These are phyloP conservation scores for Puccinia triticina DNA, from an alignment of 1,284 basidiomycete species.

Conservation along the genomic window DNA sequence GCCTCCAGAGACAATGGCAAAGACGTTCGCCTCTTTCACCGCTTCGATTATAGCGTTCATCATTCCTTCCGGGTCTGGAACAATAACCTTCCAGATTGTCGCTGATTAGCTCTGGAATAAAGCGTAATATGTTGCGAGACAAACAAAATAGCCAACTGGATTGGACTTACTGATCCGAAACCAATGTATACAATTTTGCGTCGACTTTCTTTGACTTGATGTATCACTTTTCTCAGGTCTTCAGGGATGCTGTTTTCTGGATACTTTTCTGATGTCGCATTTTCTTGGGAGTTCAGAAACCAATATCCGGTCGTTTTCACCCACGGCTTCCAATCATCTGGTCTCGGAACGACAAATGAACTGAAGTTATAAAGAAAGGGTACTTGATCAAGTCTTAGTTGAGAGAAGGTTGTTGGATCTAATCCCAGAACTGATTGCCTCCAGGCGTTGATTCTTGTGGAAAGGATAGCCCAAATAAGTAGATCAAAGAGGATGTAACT, in stretches of 20 bases:
- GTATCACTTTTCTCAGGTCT: slow-evolving; percentile 79
- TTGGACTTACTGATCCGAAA: slow-evolving; percentile 72
- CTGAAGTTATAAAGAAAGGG: slow-evolving; percentile 98
- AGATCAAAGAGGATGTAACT: slow-evolving; percentile 95
- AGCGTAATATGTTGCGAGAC: neutral
- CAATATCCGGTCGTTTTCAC: slow-evolving; percentile 94
- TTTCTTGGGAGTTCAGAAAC: slow-evolving; percentile 89
- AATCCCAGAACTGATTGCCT: slow-evolving; percentile 76
- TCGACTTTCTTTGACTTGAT: slow-evolving; percentile 70
- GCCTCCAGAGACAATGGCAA: slow-evolving; percentile 89
- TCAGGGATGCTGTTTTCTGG: slow-evolving; percentile 84
- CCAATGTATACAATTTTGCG: slow-evolving; percentile 97
- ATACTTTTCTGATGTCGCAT: slow-evolving; percentile 64
- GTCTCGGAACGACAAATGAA: slow-evolving; percentile 71
- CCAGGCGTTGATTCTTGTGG: slow-evolving; percentile 94
- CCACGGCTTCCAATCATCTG: slow-evolving; percentile 97
- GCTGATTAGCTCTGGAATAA: neutral
- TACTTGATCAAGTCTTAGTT: slow-evolving; percentile 91
- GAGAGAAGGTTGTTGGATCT: slow-evolving; percentile 79
- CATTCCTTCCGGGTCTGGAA: slow-evolving; percentile 88
- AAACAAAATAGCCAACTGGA: neutral
- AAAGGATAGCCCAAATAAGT: slow-evolving; percentile 91
- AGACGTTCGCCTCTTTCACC: slow-evolving; percentile 64
- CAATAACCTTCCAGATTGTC: slow-evolving; percentile 67
- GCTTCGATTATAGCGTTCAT: slow-evolving; percentile 86